Conservation (phyloP, 352 stramenopile species). For the Phytophthora boehmeriae region DNA sequence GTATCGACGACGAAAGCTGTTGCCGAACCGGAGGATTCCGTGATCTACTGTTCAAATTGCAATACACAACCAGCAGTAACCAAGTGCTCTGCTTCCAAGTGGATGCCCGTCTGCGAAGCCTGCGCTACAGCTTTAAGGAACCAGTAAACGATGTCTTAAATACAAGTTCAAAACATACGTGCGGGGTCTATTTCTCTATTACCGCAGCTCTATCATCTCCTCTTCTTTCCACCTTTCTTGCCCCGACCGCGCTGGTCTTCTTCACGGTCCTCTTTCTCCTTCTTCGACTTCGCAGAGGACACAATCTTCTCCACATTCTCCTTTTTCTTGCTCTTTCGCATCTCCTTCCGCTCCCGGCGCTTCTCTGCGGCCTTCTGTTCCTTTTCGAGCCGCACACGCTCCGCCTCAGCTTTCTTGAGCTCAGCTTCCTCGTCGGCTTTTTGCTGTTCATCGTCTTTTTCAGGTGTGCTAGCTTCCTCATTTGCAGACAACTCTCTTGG, state of each 20-base stretch:
- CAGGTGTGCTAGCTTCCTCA: constrained; percentile 14
- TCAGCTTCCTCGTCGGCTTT: constrained; percentile 42
- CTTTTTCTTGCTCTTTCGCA: constrained; percentile 84
- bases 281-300: constrained; percentile 46
- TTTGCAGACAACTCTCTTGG: constrained; percentile 4
- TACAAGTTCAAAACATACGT: neutral
- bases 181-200: neutral
- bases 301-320: constrained; percentile 79
- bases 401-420: constrained; percentile 40
- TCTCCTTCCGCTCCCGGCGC: constrained; percentile 78
- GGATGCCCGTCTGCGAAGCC: constrained; percentile 79
- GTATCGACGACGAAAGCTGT: constrained; percentile 4
- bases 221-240: constrained; percentile 50
- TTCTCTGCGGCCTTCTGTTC: constrained; percentile 83
- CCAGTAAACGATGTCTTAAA: constrained; percentile 17
- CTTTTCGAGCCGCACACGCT: constrained; percentile 66
- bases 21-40: constrained; percentile 33
- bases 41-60: constrained; percentile 78
- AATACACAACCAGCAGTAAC: constrained; percentile 54
- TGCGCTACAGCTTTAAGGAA: constrained; percentile 58
- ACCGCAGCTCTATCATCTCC: constrained; percentile 16
- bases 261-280: constrained; percentile 38
- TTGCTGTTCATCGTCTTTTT: constrained; percentile 30
- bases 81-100: constrained; percentile 85
- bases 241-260: constrained; percentile 38